Evolutionary conservation across 1,284 basidiomycete genomes (phyloP), one percentile per base, ranked within the genome.

Genomic region (Apiotrichum mycotoxinovorans): DNA sequence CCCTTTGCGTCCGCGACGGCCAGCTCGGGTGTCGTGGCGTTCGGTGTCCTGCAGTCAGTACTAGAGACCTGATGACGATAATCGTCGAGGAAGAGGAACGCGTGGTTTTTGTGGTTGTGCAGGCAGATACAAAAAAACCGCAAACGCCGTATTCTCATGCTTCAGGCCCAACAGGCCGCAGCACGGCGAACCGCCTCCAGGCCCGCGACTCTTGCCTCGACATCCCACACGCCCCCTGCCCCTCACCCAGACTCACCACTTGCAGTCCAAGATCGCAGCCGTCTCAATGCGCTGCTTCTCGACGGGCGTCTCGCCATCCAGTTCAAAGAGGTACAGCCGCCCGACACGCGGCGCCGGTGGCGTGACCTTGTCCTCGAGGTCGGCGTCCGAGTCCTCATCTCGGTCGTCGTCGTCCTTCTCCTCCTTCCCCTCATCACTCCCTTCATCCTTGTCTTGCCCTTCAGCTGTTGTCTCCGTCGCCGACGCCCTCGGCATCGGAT

Each of bases 251-350:
- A 40, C 49, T 17, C 64, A 90, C 93, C 93, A 97, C 82, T 95
- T 95, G 82, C 91, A 85, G 70, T 97, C 93, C n/a, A 88, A 80
- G 26, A 97, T 83, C 12, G 91, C 93, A 1, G 91, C 85, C 15
- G 88, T 79, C 54, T 87, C 81, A 41, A 91, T 80, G 23, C 85
- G 78, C 67, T 92, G 87, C 3, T 87, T 67, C 66, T 86, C 81
- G 10, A 78, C 73, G 26, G 58, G 58, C 12, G 51, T 45, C 33
- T 23, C 38, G 18, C 37, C 58, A 8, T 60, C 56, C 0, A 62
- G 48, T 10, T 34, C 18, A 51, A 51, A 63, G 26, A 63, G 62
- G 30, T 60, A 60, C 20, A 76, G 46, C 23, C 72, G 83, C 1
- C 79, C 78, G 2, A 73, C 87, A 83, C 69, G 73, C 75, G 72